phyloP scores from a whole-genome alignment of 73 alveolate species.

The Paraurostyla sp. region DNA sequence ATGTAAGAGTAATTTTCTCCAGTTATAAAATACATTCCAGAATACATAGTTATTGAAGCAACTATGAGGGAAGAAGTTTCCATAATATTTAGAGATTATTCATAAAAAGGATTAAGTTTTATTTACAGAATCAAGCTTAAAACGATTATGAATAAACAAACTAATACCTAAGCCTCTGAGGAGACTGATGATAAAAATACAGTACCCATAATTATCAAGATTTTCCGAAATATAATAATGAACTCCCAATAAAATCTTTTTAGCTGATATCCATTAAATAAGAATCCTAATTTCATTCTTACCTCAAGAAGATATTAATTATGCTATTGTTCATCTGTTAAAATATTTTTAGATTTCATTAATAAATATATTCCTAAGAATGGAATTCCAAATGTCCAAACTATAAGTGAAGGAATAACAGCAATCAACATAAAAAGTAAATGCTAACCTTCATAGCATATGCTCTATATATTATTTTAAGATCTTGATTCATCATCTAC shows the following conservation, averaged over 20 bases:
- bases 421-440: too few species aligned
- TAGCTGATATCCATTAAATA: slow-evolving; percentile 27
- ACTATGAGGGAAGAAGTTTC: not conserved
- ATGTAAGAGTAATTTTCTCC: not conserved
- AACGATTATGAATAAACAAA: slow-evolving; percentile 30
- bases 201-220: slow-evolving; percentile 2
- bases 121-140: not conserved
- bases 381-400: too few species aligned
- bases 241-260: slow-evolving; percentile 59
- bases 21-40: too few species aligned
- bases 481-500: too few species aligned
- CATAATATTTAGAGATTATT: not conserved
- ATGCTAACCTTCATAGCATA: too few species aligned
- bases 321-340: not conserved
- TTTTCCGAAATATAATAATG: slow-evolving; percentile 57
- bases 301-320: too few species aligned
- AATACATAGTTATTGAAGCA: slow-evolving; percentile 15
- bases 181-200: too few species aligned
- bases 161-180: too few species aligned
- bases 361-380: not conserved
- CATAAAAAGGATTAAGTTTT: not conserved
- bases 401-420: too few species aligned
- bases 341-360: not conserved
- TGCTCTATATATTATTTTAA: too few species aligned
- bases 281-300: slow-evolving; percentile 57